Evolutionary conservation across 2,329 filamentous ascomycete species (phyloP).

Genomic region (Fusarium sp.): DNA sequence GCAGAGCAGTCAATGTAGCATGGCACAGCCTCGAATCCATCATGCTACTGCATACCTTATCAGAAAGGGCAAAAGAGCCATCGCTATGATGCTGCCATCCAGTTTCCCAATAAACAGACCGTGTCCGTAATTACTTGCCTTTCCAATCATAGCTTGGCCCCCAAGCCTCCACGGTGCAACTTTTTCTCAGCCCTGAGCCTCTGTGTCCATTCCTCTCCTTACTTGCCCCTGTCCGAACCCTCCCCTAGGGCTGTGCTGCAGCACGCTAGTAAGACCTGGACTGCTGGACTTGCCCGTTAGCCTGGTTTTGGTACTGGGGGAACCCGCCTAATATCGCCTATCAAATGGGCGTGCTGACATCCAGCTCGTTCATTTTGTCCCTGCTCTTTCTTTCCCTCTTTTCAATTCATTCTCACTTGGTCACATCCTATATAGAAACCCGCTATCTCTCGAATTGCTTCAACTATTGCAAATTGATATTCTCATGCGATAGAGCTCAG

Average conservation of each 20-base stretch:
- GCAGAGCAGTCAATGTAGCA: neutral
- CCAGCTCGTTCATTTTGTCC: slow-evolving; percentile 24
- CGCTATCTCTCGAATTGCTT: neutral
- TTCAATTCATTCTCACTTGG: slow-evolving; percentile 6
- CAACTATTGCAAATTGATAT: neutral
- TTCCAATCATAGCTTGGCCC: slow-evolving; percentile 34
- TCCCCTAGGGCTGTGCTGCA: slow-evolving; percentile 44
- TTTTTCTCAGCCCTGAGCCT: slow-evolving; percentile 24
- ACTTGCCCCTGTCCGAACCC: slow-evolving; percentile 21
- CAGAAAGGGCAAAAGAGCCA: neutral
- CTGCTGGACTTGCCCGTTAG: slow-evolving; percentile 38
- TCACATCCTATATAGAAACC: neutral
- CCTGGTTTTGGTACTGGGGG: slow-evolving; percentile 23
- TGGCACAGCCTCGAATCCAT: slow-evolving; percentile 30
- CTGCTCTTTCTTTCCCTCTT: slow-evolving; percentile 28
- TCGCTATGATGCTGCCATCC: slow-evolving; percentile 8
- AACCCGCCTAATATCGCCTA: slow-evolving; percentile 36
- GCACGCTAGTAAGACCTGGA: slow-evolving; percentile 32
- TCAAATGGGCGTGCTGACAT: slow-evolving; percentile 46
- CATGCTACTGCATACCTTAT: slow-evolving; percentile 1
- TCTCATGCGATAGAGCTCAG: neutral
- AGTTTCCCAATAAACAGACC: slow-evolving; percentile 3
- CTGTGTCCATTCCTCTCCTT: slow-evolving; percentile 15
- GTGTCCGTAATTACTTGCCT: neutral
- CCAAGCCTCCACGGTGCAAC: slow-evolving; percentile 21